Percentiles rank a stretch among this genome's conserved stretches.
Evolutionary conservation across 1,284 basidiomycete species (phyloP).

Genomic region (Puccinia novopanici): DNA sequence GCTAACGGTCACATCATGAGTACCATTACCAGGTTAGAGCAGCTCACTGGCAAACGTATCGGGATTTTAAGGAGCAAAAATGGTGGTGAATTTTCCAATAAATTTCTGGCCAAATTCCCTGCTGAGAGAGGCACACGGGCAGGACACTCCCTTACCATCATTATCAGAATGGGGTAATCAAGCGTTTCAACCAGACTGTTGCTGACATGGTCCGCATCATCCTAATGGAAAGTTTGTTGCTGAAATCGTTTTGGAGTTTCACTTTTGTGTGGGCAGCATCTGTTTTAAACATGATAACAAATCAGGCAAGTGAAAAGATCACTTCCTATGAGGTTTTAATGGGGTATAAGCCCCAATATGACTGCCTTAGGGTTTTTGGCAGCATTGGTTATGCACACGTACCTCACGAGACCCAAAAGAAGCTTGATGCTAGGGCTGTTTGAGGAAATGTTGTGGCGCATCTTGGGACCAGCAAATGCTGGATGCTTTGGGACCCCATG

Average conservation of each 20-base stretch:
- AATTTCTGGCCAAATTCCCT: background rate
- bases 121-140: too few species aligned
- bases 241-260: too few species aligned
- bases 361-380: background rate
- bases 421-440: background rate
- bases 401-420: background rate
- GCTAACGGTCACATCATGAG: background rate
- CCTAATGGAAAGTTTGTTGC: background rate
- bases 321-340: background rate
- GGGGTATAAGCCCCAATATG: background rate
- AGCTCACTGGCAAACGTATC: too few species aligned
- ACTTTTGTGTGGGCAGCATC: too few species aligned
- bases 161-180: constrained; percentile 17
- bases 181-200: constrained; percentile 10
- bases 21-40: too few species aligned
- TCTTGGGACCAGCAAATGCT: too few species aligned
- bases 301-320: background rate
- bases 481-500: background rate
- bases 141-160: background rate
- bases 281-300: background rate
- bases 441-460: background rate
- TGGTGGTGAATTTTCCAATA: background rate
- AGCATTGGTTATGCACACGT: background rate
- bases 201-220: constrained; percentile 1
- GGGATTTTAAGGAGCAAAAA: constrained; percentile 11